Conservation (phyloP, 805 yeast genomes). For the Candida corydali region DNA sequence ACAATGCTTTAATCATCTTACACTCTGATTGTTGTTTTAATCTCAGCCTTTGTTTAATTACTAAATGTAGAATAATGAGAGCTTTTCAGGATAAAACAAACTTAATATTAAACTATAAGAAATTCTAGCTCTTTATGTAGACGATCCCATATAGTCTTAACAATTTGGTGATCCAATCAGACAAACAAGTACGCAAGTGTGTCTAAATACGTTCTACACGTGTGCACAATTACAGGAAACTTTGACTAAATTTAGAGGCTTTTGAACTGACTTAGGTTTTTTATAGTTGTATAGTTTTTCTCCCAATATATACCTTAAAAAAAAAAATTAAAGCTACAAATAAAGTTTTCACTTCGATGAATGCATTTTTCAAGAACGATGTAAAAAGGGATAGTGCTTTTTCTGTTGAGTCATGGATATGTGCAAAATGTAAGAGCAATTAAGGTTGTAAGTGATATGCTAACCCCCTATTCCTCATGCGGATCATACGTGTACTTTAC, state of each 20-base stretch:
- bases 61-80: not conserved
- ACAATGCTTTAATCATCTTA: not conserved
- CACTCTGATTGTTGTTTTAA: not conserved
- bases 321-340: not conserved
- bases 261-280: not conserved
- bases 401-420: not conserved
- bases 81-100: not conserved
- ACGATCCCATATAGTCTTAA: not conserved
- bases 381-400: conserved; percentile 2
- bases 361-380: not conserved
- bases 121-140: not conserved
- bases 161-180: not conserved
- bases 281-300: not conserved
- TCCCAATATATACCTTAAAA: not conserved
- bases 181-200: not conserved
- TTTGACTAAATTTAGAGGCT: not conserved
- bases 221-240: not conserved
- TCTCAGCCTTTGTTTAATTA: not conserved
- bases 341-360: not conserved
- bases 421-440: too few relatives aligned
- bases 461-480: too few relatives aligned
- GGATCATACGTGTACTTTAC: too few relatives aligned
- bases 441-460: too few relatives aligned
- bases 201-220: not conserved
- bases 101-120: not conserved